These are phyloP conservation scores for Ceratocystis diversiconidia DNA, from an alignment of 2,329 filamentous ascomycete genomes.

Conservation along the genomic window DNA sequence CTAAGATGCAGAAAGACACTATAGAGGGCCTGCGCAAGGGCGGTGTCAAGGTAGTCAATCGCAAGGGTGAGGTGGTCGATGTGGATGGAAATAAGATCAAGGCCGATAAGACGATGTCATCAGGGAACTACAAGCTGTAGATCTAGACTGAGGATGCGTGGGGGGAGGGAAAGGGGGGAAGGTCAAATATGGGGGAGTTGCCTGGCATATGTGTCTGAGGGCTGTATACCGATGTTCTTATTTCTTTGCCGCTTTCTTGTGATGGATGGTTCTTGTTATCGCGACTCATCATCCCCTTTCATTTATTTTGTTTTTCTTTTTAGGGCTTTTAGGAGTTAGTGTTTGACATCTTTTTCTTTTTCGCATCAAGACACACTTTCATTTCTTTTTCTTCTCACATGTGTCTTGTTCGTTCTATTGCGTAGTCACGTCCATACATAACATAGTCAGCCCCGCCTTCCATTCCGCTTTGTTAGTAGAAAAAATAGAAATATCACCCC, in stretches of 20 bases:
- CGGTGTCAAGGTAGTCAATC: constrained; percentile 81
- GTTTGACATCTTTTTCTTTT: constrained; percentile 12
- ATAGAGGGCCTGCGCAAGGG: constrained; percentile 63
- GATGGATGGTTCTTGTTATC: background rate
- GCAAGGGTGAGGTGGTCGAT: constrained; percentile 72
- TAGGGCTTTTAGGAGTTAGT: constrained; percentile 7
- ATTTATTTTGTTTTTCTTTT: background rate
- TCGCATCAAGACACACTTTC: background rate
- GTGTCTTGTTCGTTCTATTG: background rate
- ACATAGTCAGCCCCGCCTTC: background rate
- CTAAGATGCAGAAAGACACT: constrained; percentile 35
- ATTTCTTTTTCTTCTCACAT: background rate
- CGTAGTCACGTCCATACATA: background rate
- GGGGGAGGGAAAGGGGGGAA: background rate
- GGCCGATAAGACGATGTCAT: constrained; percentile 35
- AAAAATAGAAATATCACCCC: background rate
- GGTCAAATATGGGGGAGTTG: background rate
- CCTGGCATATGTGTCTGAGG: background rate
- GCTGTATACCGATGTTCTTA: background rate
- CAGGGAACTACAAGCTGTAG: constrained; percentile 48
- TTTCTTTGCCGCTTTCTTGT: constrained; percentile 1
- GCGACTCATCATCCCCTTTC: background rate
- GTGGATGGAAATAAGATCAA: constrained; percentile 66
- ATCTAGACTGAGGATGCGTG: constrained; percentile 19
- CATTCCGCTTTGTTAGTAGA: background rate